These are phyloP conservation scores for Solanum corneliomulleri DNA, from an alignment of 257 asterid genomes.

Conservation along the genomic window DNA sequence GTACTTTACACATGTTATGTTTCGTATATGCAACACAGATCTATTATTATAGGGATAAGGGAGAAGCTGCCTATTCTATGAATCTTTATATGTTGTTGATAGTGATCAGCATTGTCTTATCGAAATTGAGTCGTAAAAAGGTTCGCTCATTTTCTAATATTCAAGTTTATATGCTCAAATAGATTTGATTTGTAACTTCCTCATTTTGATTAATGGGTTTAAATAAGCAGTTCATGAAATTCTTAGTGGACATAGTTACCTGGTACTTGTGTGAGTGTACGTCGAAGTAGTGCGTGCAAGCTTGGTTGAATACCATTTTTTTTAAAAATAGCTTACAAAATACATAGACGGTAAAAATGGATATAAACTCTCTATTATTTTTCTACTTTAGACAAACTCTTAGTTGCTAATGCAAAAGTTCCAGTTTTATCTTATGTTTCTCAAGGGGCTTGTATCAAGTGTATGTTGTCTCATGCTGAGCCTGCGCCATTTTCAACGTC, in stretches of 20 bases:
- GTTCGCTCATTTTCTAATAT: background rate
- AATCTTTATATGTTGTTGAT: background rate
- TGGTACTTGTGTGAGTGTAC: background rate
- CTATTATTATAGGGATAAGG: background rate
- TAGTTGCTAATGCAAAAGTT: background rate
- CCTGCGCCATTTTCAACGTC: background rate
- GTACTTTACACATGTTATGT: background rate
- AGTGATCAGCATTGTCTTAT: background rate
- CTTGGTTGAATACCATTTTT: background rate
- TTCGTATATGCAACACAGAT: background rate
- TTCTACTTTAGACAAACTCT: background rate
- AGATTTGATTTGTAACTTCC: background rate
- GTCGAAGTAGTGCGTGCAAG: background rate
- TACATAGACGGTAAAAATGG: background rate
- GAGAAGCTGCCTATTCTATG: background rate
- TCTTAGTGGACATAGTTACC: background rate
- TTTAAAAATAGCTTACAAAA: background rate
- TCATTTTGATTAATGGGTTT: background rate
- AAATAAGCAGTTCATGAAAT: background rate
- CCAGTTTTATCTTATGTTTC: background rate
- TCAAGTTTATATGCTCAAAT: background rate
- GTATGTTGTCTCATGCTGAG: background rate
- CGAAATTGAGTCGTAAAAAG: background rate
- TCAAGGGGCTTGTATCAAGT: background rate
- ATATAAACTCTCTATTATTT: background rate